Conservation (phyloP, 176 grass and related monocot species). For the Echinochloa phyllopogon region DNA sequence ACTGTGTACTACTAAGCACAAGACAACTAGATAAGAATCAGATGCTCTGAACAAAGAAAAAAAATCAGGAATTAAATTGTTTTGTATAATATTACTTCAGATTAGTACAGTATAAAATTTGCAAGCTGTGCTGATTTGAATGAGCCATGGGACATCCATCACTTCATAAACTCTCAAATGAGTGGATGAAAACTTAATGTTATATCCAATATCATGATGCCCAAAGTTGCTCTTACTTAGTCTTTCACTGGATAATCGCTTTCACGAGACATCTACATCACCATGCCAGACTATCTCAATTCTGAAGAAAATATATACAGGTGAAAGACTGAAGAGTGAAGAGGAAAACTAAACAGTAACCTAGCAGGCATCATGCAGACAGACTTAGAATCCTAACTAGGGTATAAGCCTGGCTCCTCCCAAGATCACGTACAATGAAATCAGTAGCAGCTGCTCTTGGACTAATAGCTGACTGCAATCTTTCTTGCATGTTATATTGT, state of each 20-base stretch:
- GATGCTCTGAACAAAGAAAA: background rate
- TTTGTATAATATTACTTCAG: background rate
- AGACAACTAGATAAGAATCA: background rate
- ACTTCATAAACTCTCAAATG: background rate
- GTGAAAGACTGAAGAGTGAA: background rate
- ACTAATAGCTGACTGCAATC: background rate
- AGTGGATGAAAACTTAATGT: background rate
- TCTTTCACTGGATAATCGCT: background rate
- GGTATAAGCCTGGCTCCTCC: background rate
- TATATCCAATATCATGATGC: background rate
- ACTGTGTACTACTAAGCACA: background rate
- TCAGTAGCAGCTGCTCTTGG: background rate
- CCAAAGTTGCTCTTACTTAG: background rate
- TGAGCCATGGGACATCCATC: background rate
- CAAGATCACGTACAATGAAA: background rate
- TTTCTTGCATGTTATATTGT: background rate
- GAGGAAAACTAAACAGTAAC: background rate
- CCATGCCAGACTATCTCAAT: background rate
- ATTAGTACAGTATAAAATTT: background rate
- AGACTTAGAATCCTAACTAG: slow-evolving; percentile 14
- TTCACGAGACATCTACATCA: slow-evolving; percentile 23
- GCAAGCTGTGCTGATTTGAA: background rate
- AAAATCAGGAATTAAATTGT: background rate
- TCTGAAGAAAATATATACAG: slow-evolving; percentile 29
- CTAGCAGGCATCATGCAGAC: slow-evolving; percentile 8